Evolutionary conservation across 805 yeast genomes (phyloP).

Genomic region (Sugiyamaella chiloensis): DNA sequence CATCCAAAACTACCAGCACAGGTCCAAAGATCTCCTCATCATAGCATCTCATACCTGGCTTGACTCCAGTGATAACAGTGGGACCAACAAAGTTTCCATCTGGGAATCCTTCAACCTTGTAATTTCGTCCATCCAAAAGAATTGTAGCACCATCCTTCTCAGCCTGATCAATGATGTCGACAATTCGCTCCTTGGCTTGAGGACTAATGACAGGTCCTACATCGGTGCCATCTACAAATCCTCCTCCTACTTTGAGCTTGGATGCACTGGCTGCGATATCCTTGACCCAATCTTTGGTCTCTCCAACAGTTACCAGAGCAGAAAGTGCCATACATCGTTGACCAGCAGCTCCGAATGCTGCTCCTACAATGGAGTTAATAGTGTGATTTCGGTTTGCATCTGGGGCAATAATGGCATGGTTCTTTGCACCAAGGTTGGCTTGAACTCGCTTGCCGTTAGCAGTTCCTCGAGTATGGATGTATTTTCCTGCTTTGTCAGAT

Average conservation of each 20-base stretch:
- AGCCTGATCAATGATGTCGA: conserved; percentile 54
- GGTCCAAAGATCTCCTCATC: conserved; percentile 80
- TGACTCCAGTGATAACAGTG: conserved; percentile 57
- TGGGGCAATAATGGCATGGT: conserved; percentile 69
- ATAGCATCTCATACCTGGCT: conserved; percentile 68
- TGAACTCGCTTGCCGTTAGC: conserved; percentile 72
- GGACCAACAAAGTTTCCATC: conserved; percentile 72
- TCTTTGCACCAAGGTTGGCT: conserved; percentile 76
- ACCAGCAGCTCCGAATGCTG: conserved; percentile 83
- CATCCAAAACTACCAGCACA: conserved; percentile 59
- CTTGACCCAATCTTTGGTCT: conserved; percentile 57
- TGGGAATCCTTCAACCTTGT: conserved; percentile 46
- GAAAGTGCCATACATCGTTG: conserved; percentile 82
- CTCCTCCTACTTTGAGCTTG: conserved; percentile 57
- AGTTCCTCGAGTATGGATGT: conserved; percentile 63
- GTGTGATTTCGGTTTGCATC: conserved; percentile 66
- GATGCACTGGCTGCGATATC: conserved; percentile 59
- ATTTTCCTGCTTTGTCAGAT: conserved; percentile 73
- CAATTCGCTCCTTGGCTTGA: conserved; percentile 51
- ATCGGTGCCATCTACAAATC: conserved; percentile 60
- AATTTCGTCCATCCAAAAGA: conserved; percentile 61
- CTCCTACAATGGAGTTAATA: conserved; percentile 64
- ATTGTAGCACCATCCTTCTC: conserved; percentile 61
- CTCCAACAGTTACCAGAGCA: conserved; percentile 69
- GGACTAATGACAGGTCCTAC: conserved; percentile 74